These are phyloP conservation scores for Prunus campanulata DNA, from an alignment of 306 rosid genomes.

Conservation along the genomic window DNA sequence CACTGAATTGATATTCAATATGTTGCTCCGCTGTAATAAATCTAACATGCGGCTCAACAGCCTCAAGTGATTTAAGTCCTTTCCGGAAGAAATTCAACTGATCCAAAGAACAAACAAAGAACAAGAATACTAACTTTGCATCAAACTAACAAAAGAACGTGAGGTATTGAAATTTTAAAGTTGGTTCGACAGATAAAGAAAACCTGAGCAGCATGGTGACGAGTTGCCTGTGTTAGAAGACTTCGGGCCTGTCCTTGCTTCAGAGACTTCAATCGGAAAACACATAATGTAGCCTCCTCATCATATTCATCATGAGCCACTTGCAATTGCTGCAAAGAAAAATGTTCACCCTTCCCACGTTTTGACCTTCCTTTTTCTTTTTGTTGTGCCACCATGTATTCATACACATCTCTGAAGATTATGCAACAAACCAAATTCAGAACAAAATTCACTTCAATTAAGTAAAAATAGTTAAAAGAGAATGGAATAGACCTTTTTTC, in stretches of 20 bases:
- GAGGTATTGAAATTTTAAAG: slow-evolving; percentile 20
- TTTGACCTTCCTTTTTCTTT: slow-evolving; percentile 81
- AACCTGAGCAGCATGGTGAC: slow-evolving; percentile 92
- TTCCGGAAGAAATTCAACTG: slow-evolving; percentile 86
- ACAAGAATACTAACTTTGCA: slow-evolving; percentile 13
- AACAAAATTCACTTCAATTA: slow-evolving; percentile 7
- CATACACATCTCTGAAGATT: slow-evolving; percentile 69
- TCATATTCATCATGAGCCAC: slow-evolving; percentile 65
- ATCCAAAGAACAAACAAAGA: slow-evolving; percentile 20
- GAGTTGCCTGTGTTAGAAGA: slow-evolving; percentile 91
- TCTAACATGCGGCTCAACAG: slow-evolving; percentile 83
- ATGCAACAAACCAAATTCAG: slow-evolving; percentile 42
- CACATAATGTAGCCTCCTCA: slow-evolving; percentile 72
- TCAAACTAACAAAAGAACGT: background rate
- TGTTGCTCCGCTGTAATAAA: slow-evolving; percentile 59
- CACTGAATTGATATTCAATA: slow-evolving; percentile 76
- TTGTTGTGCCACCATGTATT: slow-evolving; percentile 37
- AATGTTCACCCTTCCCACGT: slow-evolving; percentile 60
- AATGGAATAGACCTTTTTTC: slow-evolving; percentile 61
- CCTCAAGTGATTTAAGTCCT: slow-evolving; percentile 83
- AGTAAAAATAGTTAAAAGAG: slow-evolving; percentile 19
- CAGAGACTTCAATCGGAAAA: slow-evolving; percentile 75
- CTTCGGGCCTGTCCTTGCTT: slow-evolving; percentile 90
- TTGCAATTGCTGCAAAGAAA: slow-evolving; percentile 60
- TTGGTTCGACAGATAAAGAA: slow-evolving; percentile 7